Evolutionary conservation across 2,329 filamentous ascomycete genomes (phyloP).

Genomic region (Westerdykella sp.): DNA sequence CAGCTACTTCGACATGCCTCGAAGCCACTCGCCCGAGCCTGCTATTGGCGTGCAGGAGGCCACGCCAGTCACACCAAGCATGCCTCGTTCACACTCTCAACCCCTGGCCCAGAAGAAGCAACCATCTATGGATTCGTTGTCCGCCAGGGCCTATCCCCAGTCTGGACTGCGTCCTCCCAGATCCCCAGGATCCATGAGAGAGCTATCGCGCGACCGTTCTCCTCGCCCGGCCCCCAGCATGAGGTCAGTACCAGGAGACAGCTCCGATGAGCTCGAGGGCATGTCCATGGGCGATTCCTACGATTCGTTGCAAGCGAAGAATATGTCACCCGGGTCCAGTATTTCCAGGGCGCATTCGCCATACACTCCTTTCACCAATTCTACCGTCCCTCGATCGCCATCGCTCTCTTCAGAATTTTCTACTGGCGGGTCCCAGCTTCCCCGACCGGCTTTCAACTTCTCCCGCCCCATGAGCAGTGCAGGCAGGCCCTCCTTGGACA

Average conservation of each 20-base stretch:
- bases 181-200: slow-evolving; percentile 34
- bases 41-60: slow-evolving; percentile 39
- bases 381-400: slow-evolving; percentile 63
- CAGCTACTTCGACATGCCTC: slow-evolving; percentile 44
- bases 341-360: slow-evolving; percentile 56
- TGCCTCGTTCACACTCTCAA: slow-evolving; percentile 24
- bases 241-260: slow-evolving; percentile 43
- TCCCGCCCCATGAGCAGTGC: slow-evolving; percentile 79
- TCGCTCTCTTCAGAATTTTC: slow-evolving; percentile 81
- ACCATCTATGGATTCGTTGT: slow-evolving; percentile 36
- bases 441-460: slow-evolving; percentile 82
- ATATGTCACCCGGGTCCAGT: slow-evolving; percentile 67
- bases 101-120: slow-evolving; percentile 35
- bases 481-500: slow-evolving; percentile 49
- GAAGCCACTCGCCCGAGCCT: slow-evolving; percentile 43
- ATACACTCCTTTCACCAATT: slow-evolving; percentile 56
- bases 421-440: slow-evolving; percentile 50
- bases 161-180: slow-evolving; percentile 36
- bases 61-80: slow-evolving; percentile 37
- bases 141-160: slow-evolving; percentile 18
- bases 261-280: slow-evolving; percentile 65
- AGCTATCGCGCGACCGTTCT: slow-evolving; percentile 17
- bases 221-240: slow-evolving; percentile 40
- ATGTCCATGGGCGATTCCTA: slow-evolving; percentile 52
- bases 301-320: slow-evolving; percentile 64